phyloP scores from a whole-genome alignment of 768 basidiomycete genomes.

The Lactifluus pinguis region DNA sequence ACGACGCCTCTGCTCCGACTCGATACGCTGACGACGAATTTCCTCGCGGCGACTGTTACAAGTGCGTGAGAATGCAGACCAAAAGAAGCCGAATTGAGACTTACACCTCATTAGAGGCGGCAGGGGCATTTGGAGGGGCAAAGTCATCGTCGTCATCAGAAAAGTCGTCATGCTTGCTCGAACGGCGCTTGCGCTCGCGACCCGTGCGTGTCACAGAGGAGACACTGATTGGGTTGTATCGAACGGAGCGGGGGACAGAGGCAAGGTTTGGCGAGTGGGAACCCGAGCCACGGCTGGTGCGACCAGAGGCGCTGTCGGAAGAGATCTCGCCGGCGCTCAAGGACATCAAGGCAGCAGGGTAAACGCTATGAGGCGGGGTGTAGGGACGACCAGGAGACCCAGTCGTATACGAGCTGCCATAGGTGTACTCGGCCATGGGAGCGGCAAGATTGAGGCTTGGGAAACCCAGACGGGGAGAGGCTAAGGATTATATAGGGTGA shows the following conservation, averaged over 20 bases:
- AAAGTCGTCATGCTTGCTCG: constrained; percentile 45
- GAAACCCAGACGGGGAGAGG: constrained; percentile 56
- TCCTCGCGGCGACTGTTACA: constrained; percentile 68
- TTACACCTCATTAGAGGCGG: constrained; percentile 45
- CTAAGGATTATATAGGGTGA: constrained; percentile 5
- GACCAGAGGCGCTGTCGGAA: constrained; percentile 62
- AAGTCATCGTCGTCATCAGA: constrained; percentile 73
- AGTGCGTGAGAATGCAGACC: not conserved
- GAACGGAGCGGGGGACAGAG: constrained; percentile 63
- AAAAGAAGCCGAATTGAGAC: constrained; percentile 18
- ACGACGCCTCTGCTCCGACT: constrained; percentile 85
- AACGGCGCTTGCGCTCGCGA: constrained; percentile 34
- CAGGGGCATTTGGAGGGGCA: constrained; percentile 41
- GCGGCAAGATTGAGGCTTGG: constrained; percentile 49
- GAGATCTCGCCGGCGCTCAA: constrained; percentile 63
- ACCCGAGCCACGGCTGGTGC: constrained; percentile 59
- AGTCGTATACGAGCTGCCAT: constrained; percentile 47
- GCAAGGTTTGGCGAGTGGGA: constrained; percentile 48
- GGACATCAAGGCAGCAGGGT: constrained; percentile 64
- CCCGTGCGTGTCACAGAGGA: constrained; percentile 44
- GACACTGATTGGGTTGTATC: constrained; percentile 60
- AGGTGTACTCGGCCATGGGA: constrained; percentile 52
- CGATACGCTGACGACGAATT: constrained; percentile 86
- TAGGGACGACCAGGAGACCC: constrained; percentile 50
- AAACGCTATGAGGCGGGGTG: constrained; percentile 63